A percentile compares a stretch with the other conserved stretches of the same genome.
Evolutionary conservation across 1,284 basidiomycete species (phyloP).

Genomic region (Puccinia triticina): DNA sequence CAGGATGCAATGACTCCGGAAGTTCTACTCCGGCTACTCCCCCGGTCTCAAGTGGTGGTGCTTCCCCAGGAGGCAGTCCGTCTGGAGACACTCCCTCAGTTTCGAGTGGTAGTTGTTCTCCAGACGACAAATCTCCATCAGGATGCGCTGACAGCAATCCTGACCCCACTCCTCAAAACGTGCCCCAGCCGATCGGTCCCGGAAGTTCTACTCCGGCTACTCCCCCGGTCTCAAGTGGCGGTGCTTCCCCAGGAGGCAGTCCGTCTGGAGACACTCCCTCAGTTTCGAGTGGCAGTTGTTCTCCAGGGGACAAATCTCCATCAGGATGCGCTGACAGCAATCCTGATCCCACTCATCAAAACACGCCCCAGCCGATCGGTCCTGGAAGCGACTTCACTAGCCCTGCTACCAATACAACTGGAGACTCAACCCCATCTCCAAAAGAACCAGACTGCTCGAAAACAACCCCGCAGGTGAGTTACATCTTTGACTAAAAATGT

Average conservation of each 20-base stretch:
- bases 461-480: background rate
- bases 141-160: background rate
- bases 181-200: background rate
- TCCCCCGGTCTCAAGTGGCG: constrained; percentile 15
- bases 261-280: background rate
- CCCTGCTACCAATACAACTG: constrained; percentile 1
- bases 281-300: background rate
- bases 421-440: background rate
- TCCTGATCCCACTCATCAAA: background rate
- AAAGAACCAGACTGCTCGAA: background rate
- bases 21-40: background rate
- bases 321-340: background rate
- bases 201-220: background rate
- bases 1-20: background rate
- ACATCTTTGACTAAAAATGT: background rate
- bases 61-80: background rate
- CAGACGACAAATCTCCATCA: background rate
- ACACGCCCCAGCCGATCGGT: background rate
- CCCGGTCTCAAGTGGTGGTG: constrained; percentile 7
- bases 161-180: background rate
- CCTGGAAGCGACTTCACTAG: background rate
- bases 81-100: background rate
- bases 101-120: background rate
- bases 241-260: background rate
- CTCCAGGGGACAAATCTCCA: background rate